Percentiles rank a stretch among this genome's conserved stretches.
These are phyloP conservation scores for Striga asiatica DNA, from an alignment of 257 asterid species.

Conservation along the genomic window DNA sequence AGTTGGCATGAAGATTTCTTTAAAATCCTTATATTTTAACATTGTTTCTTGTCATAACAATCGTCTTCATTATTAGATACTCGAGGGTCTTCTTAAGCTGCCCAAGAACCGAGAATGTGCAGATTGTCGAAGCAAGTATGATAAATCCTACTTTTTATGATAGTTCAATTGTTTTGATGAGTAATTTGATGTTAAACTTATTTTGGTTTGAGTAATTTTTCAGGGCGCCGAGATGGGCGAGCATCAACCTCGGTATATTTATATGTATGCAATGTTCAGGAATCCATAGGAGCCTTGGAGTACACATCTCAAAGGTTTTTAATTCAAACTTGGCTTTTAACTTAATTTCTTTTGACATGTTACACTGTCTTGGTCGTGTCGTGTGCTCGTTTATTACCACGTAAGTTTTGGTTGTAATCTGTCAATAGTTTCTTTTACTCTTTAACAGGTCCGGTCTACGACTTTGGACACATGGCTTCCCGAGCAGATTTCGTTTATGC, in stretches of 20 bases:
- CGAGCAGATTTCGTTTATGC: constrained; percentile 79
- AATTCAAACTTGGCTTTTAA: not conserved
- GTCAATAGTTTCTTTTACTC: not conserved
- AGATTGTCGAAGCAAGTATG: constrained; percentile 75
- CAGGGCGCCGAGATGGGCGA: constrained; percentile 97
- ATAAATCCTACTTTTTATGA: not conserved
- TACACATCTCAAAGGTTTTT: constrained; percentile 81
- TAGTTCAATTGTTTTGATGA: not conserved
- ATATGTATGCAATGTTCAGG: constrained; percentile 94
- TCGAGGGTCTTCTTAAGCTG: constrained; percentile 66
- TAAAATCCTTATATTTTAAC: no score
- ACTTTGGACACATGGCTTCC: constrained; percentile 97
- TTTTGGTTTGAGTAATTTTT: not conserved
- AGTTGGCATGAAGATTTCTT: no score
- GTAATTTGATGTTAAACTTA: not conserved
- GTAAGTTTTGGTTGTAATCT: no score
- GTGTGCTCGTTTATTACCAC: no score
- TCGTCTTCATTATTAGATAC: constrained; percentile 28
- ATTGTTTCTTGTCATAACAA: no score
- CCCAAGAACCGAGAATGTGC: constrained; percentile 90
- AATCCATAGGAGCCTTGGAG: constrained; percentile 87
- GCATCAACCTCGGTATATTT: constrained; percentile 83
- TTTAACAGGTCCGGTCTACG: constrained; percentile 71
- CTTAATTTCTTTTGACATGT: not conserved
- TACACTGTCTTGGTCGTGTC: no score